phyloP scores from a whole-genome alignment of 495 filamentous ascomycete genomes.

The Baudoinia panamericana region DNA sequence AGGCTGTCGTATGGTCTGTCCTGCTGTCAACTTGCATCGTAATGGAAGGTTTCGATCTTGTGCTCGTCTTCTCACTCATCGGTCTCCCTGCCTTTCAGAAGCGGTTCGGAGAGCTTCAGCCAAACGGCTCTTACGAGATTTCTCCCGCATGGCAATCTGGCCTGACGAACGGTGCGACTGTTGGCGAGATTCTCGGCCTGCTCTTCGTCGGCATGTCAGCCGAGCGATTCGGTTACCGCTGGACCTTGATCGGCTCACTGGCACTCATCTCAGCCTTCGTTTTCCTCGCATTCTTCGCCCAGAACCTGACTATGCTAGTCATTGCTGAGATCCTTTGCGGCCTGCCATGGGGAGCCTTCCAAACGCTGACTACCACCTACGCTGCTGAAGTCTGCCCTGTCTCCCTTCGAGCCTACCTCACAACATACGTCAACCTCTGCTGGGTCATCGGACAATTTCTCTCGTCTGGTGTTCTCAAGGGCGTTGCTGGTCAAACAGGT shows the following conservation, averaged over 20 bases:
- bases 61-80: conserved; percentile 34
- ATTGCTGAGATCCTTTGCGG: conserved; percentile 63
- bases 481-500: background rate
- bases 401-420: conserved; percentile 33
- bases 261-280: conserved; percentile 54
- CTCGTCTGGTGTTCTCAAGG: conserved; percentile 17
- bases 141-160: conserved; percentile 65
- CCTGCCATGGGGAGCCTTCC: conserved; percentile 57
- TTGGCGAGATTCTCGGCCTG: conserved; percentile 63
- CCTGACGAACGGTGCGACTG: conserved; percentile 49
- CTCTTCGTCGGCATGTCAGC: conserved; percentile 62
- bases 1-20: conserved; percentile 46
- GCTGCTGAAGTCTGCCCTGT: conserved; percentile 54
- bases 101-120: conserved; percentile 49
- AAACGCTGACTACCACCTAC: conserved; percentile 48
- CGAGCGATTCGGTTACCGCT: conserved; percentile 56
- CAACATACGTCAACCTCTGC: conserved; percentile 33
- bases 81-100: conserved; percentile 42
- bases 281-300: conserved; percentile 62
- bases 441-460: conserved; percentile 29
- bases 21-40: conserved; percentile 49
- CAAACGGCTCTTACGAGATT: conserved; percentile 51
- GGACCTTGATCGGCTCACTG: conserved; percentile 55
- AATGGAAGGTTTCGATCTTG: conserved; percentile 54
- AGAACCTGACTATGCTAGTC: conserved; percentile 56